Percentiles rank a stretch among this genome's conserved stretches.
Evolutionary conservation across 768 basidiomycete species (phyloP).

Genomic region (Nidularia sp.): DNA sequence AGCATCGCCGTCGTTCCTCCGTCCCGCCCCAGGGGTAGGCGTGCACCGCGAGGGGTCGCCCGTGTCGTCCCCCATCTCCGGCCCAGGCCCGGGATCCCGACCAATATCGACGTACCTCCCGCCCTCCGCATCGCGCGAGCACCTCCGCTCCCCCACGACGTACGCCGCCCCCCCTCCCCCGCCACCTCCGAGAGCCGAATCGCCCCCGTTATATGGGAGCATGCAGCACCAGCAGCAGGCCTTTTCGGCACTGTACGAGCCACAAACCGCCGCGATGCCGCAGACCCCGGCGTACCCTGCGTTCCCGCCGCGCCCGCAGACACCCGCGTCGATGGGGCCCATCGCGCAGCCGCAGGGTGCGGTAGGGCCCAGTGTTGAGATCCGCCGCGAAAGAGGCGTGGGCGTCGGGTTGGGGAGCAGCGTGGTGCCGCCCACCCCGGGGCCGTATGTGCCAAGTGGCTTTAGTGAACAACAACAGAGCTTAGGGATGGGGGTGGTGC

Average conservation of each 20-base stretch:
- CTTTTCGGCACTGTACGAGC: constrained; percentile 8
- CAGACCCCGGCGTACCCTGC: constrained; percentile 69
- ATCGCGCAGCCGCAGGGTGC: constrained; percentile 44
- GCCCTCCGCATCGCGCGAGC: constrained; percentile 26
- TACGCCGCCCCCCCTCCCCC: constrained; percentile 43
- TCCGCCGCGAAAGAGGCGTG: constrained; percentile 53
- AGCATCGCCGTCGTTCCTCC: not conserved
- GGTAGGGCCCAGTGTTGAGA: constrained; percentile 60
- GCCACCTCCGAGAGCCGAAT: constrained; percentile 5
- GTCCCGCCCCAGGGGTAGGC: not conserved
- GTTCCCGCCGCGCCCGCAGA: constrained; percentile 39
- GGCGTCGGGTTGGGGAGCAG: constrained; percentile 24
- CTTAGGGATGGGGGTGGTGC: constrained; percentile 11
- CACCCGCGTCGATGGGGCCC: constrained; percentile 54
- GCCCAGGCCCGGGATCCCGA: constrained; percentile 6
- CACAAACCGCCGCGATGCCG: constrained; percentile 49
- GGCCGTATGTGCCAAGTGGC: constrained; percentile 43
- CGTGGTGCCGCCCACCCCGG: constrained; percentile 47
- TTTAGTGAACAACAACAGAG: constrained; percentile 33
- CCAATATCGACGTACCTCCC: constrained; percentile 22
- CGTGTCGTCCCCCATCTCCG: constrained; percentile 9
- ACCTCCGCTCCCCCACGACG: constrained; percentile 49
- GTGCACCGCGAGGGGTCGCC: constrained; percentile 13
- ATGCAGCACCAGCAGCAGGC: constrained; percentile 7
- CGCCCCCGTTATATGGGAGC: not conserved